phyloP scores from a whole-genome alignment of 225 moss, liverwort and hornwort species.

The Neckera pumila region DNA sequence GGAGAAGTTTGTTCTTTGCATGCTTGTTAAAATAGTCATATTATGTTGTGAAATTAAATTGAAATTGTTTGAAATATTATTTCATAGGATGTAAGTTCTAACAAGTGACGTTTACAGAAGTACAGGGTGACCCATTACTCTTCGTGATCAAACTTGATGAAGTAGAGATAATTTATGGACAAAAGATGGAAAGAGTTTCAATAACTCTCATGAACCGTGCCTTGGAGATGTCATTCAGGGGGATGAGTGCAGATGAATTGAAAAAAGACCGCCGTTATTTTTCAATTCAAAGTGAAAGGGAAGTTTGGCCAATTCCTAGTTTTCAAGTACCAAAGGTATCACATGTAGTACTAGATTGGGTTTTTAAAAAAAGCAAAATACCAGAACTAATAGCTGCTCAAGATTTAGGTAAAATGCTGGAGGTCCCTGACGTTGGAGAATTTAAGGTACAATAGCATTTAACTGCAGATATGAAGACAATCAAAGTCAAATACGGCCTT shows the following conservation, averaged over 20 bases:
- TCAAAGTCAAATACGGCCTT: neutral
- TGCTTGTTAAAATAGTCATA: too few relatives aligned
- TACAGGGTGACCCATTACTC: neutral
- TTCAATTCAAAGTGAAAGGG: neutral
- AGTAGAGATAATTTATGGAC: neutral
- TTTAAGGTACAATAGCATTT: neutral
- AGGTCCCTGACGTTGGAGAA: neutral
- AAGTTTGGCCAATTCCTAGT: neutral
- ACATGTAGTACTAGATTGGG: neutral
- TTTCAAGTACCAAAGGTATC: neutral
- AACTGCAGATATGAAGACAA: neutral
- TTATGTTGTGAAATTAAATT: too few relatives aligned
- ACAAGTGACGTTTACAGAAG: neutral
- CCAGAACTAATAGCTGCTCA: neutral
- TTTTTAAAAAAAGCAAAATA: neutral
- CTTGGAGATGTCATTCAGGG: neutral
- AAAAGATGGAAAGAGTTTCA: neutral
- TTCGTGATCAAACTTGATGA: neutral
- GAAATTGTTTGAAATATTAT: too few relatives aligned
- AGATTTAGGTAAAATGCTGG: neutral
- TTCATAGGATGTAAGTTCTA: neutral
- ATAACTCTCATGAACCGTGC: neutral
- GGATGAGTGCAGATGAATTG: accelerated
- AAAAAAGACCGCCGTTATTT: neutral
- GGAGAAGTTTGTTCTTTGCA: too few relatives aligned